Percentiles rank a stretch among this genome's conserved stretches.
Conservation (phyloP, 352 stramenopile species). For the Globisporangium mamillatum region DNA sequence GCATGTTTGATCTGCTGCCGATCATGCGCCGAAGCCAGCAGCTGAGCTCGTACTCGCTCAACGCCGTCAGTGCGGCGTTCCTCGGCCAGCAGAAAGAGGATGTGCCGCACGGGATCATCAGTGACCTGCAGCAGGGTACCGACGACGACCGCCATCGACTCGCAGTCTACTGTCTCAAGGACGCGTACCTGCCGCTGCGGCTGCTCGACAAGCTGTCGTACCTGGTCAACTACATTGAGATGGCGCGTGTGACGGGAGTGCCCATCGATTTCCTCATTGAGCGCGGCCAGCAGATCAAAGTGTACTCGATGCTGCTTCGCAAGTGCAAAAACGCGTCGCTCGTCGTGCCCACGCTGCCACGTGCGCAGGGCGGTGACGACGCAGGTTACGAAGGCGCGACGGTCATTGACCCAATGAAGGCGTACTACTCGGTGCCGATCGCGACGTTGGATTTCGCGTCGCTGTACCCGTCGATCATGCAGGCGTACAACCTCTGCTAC, state of each 20-base stretch:
- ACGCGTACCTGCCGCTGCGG: slow-evolving; percentile 95
- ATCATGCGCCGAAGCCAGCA: slow-evolving; percentile 99
- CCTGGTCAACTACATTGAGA: slow-evolving; percentile 99
- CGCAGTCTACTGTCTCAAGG: slow-evolving; percentile 99
- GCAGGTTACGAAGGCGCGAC: slow-evolving; percentile 97
- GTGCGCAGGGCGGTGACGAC: slow-evolving; percentile 80
- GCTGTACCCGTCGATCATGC: slow-evolving; percentile 99
- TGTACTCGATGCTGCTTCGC: slow-evolving; percentile 98
- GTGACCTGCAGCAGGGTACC: slow-evolving; percentile 89
- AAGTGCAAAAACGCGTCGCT: slow-evolving; percentile 95
- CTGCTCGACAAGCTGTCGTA: slow-evolving; percentile 99
- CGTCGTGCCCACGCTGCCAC: slow-evolving; percentile 95
- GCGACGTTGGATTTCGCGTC: slow-evolving; percentile 99
- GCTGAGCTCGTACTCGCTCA: slow-evolving; percentile 98
- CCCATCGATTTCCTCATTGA: slow-evolving; percentile 98
- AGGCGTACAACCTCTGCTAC: slow-evolving; percentile 99
- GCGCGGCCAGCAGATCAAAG: slow-evolving; percentile 98
- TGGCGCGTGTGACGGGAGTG: slow-evolving; percentile 98
- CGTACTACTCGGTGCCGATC: slow-evolving; percentile 99
- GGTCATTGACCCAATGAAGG: slow-evolving; percentile 99
- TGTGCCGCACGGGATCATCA: slow-evolving; percentile 99
- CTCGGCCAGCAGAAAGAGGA: slow-evolving; percentile 99
- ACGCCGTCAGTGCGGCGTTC: slow-evolving; percentile 97
- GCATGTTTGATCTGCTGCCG: slow-evolving; percentile 98
- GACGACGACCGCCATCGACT: slow-evolving; percentile 97